Percentiles rank a stretch among this genome's conserved stretches.
Evolutionary conservation across 139 green algal genomes (phyloP).

Genomic region (Mesostigma viride): DNA sequence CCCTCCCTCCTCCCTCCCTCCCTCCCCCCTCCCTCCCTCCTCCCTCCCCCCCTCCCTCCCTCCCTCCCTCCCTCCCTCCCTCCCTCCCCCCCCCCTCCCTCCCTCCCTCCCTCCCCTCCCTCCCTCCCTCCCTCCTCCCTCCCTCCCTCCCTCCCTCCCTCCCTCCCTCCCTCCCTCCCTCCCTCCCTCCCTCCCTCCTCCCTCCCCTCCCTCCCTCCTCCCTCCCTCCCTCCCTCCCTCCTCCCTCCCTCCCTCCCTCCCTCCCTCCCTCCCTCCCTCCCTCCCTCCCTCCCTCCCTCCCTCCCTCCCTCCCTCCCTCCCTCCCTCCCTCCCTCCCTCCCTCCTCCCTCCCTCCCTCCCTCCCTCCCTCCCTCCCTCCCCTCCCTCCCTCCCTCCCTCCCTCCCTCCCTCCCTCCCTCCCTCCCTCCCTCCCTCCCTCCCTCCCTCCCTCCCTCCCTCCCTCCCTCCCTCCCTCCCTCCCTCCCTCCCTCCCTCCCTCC

Average conservation of each 20-base stretch:
- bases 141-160: not conserved
- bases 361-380: not conserved
- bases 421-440: not conserved
- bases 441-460: no score
- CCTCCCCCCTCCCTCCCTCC: not conserved
- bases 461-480: no score
- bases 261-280: not conserved
- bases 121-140: not conserved
- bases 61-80: not conserved
- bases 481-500: no score
- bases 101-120: not conserved
- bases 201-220: not conserved
- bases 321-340: not conserved
- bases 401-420: not conserved
- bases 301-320: not conserved
- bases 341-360: not conserved
- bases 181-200: not conserved
- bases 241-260: not conserved
- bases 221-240: not conserved
- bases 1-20: not conserved
- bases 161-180: not conserved
- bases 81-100: not conserved
- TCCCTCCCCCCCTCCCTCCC: not conserved
- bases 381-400: not conserved
- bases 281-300: not conserved